Evolutionary conservation across 345 rosid genomes (phyloP).

Genomic region (Iberis pinnata): DNA sequence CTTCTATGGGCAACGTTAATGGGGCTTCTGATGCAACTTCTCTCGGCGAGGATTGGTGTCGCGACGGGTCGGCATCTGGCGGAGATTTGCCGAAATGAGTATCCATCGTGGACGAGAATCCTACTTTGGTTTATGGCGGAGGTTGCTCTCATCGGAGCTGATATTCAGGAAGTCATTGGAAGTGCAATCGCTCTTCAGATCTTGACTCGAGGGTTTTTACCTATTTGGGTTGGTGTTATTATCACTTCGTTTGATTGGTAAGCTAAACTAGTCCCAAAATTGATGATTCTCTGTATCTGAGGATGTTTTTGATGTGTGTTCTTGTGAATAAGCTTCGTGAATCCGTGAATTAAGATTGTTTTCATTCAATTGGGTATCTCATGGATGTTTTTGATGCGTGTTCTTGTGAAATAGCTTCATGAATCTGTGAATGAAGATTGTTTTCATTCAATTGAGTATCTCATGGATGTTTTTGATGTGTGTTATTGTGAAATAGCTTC

Average conservation of each 20-base stretch:
- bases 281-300: background rate
- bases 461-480: too few species aligned
- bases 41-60: conserved; percentile 86
- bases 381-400: too few species aligned
- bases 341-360: too few species aligned
- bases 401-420: too few species aligned
- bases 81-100: conserved; percentile 77
- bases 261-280: conserved; percentile 2
- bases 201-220: conserved; percentile 70
- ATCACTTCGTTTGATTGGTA: conserved; percentile 88
- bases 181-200: conserved; percentile 90
- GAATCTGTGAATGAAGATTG: too few species aligned
- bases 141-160: conserved; percentile 86
- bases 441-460: too few species aligned
- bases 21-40: conserved; percentile 74
- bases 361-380: too few species aligned
- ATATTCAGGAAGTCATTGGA: conserved; percentile 92
- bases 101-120: conserved; percentile 66
- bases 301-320: background rate
- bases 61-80: conserved; percentile 84
- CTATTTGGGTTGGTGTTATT: conserved; percentile 83
- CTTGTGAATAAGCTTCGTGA: too few species aligned
- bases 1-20: conserved; percentile 79
- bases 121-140: conserved; percentile 90
- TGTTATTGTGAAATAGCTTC: too few species aligned